phyloP scores from a whole-genome alignment of 2,329 filamentous ascomycete species.

The Gnomoniopsis smithogilvyi region DNA sequence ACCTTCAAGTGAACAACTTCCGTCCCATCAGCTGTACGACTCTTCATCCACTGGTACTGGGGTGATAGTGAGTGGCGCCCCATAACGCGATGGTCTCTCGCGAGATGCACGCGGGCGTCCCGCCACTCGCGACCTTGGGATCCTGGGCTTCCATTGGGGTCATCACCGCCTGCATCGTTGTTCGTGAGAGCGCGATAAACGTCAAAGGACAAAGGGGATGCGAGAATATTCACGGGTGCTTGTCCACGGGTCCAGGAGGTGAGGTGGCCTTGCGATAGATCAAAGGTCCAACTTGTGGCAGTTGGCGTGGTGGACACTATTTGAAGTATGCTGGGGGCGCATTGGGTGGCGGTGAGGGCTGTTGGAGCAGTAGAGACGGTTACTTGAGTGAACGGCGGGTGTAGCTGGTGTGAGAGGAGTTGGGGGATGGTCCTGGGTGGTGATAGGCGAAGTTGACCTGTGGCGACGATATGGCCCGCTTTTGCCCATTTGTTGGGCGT shows the following conservation, averaged over 20 bases:
- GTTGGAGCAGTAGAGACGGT: constrained; percentile 16
- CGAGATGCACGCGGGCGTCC: constrained; percentile 42
- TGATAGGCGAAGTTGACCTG: constrained; percentile 42
- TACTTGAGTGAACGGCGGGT: background rate
- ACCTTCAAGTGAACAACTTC: constrained; percentile 41
- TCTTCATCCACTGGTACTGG: constrained; percentile 25
- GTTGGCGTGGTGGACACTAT: constrained; percentile 33
- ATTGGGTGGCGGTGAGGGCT: background rate
- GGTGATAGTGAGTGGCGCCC: constrained; percentile 27
- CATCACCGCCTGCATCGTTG: constrained; percentile 52
- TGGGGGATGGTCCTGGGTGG: constrained; percentile 8
- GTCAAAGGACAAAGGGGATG: constrained; percentile 42
- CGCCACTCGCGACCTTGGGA: constrained; percentile 56
- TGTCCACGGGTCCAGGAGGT: constrained; percentile 36
- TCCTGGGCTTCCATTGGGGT: constrained; percentile 19
- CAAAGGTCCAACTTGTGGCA: constrained; percentile 40
- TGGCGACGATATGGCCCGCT: constrained; percentile 49
- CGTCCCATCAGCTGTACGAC: constrained; percentile 29
- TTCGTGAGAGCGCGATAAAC: constrained; percentile 66
- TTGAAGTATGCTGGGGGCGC: background rate
- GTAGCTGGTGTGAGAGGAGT: background rate
- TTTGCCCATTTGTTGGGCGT: constrained; percentile 48
- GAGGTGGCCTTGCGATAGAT: constrained; percentile 39
- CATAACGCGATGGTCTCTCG: constrained; percentile 37
- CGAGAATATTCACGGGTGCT: constrained; percentile 36